A percentile compares a stretch with the other conserved stretches of the same genome.
Evolutionary conservation across 345 rosid genomes (phyloP).

Genomic region (Rhizophora apiculata): DNA sequence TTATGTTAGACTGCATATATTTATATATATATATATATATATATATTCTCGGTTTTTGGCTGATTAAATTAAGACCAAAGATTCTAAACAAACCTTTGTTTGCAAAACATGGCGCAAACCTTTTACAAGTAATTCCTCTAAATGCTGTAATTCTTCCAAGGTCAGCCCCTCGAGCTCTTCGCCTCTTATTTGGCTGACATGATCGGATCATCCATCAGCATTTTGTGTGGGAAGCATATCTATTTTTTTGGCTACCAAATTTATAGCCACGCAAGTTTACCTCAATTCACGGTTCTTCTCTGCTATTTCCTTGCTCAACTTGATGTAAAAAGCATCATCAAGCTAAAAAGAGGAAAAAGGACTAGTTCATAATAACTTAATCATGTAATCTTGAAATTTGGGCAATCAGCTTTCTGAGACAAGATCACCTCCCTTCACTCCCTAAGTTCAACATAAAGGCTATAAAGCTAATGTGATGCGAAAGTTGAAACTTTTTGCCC

Average conservation of each 20-base stretch:
- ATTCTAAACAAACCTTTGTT: slow-evolving; percentile 28
- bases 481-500: not conserved
- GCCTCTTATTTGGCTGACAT: slow-evolving; percentile 32
- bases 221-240: not conserved
- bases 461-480: not conserved
- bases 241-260: not conserved
- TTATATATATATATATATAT: too few species aligned
- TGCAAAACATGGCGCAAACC: slow-evolving; percentile 22
- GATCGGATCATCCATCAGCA: not conserved
- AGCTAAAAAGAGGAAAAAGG: slow-evolving; percentile 22
- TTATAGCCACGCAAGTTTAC: slow-evolving; percentile 17
- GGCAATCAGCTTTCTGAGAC: too few species aligned
- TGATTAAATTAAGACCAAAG: not conserved
- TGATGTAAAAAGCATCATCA: slow-evolving; percentile 13
- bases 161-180: slow-evolving; percentile 33
- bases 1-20: not conserved
- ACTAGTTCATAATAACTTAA: not conserved
- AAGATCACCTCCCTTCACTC: not conserved
- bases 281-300: slow-evolving; percentile 38
- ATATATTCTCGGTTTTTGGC: too few species aligned
- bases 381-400: not conserved
- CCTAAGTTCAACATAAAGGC: not conserved
- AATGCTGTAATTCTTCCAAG: slow-evolving; percentile 15
- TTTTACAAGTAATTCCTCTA: slow-evolving; percentile 25
- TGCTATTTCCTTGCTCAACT: slow-evolving; percentile 31